These are phyloP conservation scores for Penicillium sp. DNA, from an alignment of 2,329 filamentous ascomycete genomes.

Conservation along the genomic window DNA sequence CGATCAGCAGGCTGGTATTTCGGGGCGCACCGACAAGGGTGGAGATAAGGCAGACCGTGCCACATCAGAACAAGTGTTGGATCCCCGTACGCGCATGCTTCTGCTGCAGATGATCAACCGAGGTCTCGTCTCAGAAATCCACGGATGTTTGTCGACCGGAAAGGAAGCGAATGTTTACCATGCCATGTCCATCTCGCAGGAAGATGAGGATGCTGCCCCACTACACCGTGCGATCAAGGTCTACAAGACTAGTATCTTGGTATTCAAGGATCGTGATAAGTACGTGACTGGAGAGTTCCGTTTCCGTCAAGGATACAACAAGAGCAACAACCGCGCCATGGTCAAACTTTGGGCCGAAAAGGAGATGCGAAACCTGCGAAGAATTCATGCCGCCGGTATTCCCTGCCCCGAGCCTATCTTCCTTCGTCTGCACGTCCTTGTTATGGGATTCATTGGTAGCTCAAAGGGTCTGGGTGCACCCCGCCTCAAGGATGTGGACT, in stretches of 20 bases:
- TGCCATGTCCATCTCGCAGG: slow-evolving; percentile 63
- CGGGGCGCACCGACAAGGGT: slow-evolving; percentile 46
- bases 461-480: slow-evolving; percentile 84
- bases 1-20: slow-evolving; percentile 54
- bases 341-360: slow-evolving; percentile 99
- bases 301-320: slow-evolving; percentile 87
- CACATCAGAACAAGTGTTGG: slow-evolving; percentile 90
- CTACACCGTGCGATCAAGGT: slow-evolving; percentile 91
- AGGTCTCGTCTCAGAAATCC: slow-evolving; percentile 82
- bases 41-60: slow-evolving; percentile 85
- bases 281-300: slow-evolving; percentile 94
- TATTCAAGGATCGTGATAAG: slow-evolving; percentile 95
- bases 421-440: slow-evolving; percentile 88
- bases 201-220: slow-evolving; percentile 51
- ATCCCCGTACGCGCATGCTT: slow-evolving; percentile 92
- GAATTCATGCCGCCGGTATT: slow-evolving; percentile 80
- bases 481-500: slow-evolving; percentile 78
- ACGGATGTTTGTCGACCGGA: slow-evolving; percentile 92
- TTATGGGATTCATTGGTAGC: slow-evolving; percentile 91
- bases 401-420: slow-evolving; percentile 86
- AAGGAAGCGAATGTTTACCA: slow-evolving; percentile 99
- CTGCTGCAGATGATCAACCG: slow-evolving; percentile 94
- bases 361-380: slow-evolving; percentile 88
- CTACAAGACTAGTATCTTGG: slow-evolving; percentile 96
- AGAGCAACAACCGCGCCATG: slow-evolving; percentile 93